These are phyloP conservation scores for Prunus davidiana DNA, from an alignment of 306 rosid genomes.

Conservation along the genomic window DNA sequence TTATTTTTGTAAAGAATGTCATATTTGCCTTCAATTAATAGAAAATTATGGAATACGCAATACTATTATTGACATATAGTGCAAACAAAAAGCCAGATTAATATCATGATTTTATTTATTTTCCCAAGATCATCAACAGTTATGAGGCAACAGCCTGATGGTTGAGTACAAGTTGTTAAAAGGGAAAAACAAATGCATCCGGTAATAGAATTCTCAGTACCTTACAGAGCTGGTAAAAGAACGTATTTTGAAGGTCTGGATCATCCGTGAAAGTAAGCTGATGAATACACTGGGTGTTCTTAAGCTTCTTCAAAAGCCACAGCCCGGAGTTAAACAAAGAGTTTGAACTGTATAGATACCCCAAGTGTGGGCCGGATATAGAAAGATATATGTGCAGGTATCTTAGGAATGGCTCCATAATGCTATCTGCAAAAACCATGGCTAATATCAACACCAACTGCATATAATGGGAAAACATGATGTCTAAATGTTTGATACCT, in stretches of 20 bases:
- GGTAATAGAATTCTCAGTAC: constrained; percentile 36
- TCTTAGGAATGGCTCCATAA: constrained; percentile 77
- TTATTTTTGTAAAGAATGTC: not conserved
- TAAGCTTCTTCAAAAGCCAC: constrained; percentile 91
- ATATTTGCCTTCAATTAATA: not conserved
- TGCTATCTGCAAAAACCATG: constrained; percentile 60
- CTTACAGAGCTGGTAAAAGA: constrained; percentile 80
- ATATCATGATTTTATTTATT: constrained; percentile 3
- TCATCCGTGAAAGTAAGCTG: constrained; percentile 93
- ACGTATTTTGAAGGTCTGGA: constrained; percentile 82
- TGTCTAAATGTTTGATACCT: constrained; percentile 42
- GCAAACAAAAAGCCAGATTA: not conserved
- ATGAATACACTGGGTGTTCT: constrained; percentile 85
- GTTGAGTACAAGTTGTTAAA: not conserved
- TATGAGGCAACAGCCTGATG: not conserved
- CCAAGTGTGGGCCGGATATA: constrained; percentile 93
- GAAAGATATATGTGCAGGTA: constrained; percentile 77
- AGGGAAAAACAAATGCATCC: not conserved
- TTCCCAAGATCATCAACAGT: not conserved
- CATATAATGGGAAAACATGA: constrained; percentile 16
- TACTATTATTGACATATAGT: not conserved
- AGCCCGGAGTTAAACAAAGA: constrained; percentile 89
- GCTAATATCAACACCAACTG: constrained; percentile 27
- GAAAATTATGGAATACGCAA: not conserved
- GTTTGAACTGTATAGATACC: constrained; percentile 95